A percentile compares a stretch with the other conserved stretches of the same genome.
Conservation (phyloP, 768 basidiomycete species). For the Rhodosporidiobolus sp. region DNA sequence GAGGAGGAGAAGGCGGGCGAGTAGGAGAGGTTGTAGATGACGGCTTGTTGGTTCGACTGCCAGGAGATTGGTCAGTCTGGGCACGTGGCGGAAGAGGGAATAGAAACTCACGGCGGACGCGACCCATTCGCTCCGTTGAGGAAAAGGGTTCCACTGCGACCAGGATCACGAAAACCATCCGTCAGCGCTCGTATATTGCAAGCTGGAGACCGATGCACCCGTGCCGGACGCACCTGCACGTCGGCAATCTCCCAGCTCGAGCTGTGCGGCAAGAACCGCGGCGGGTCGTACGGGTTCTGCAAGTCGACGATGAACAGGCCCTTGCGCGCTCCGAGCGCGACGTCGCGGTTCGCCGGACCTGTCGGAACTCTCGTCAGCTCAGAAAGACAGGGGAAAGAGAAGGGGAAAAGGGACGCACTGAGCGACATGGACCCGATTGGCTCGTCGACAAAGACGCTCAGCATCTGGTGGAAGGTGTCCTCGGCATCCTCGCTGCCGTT, state of each 20-base stretch:
- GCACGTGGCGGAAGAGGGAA: not conserved
- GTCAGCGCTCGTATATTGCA: conserved; percentile 4
- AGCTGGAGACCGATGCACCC: not conserved
- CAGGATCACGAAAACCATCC: conserved; percentile 65
- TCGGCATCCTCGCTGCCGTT: conserved; percentile 1
- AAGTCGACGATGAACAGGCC: conserved; percentile 95
- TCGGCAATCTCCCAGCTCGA: conserved; percentile 85
- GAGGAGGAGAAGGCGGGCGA: conserved; percentile 56
- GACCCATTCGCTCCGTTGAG: conserved; percentile 69
- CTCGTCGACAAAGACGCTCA: conserved; percentile 44
- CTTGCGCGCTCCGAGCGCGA: conserved; percentile 84
- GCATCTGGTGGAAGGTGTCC: conserved; percentile 37
- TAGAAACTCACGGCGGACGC: conserved; percentile 59
- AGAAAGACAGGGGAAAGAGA: not conserved
- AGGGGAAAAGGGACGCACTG: not conserved
- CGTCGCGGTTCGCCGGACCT: conserved; percentile 71
- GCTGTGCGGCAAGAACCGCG: conserved; percentile 91
- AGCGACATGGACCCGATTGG: conserved; percentile 47
- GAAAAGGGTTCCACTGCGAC: conserved; percentile 73
- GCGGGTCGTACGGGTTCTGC: conserved; percentile 76
- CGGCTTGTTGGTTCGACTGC: conserved; percentile 72
- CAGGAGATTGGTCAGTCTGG: not conserved
- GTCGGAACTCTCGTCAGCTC: conserved; percentile 33
- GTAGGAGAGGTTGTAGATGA: conserved; percentile 86
- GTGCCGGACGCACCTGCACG: conserved; percentile 22